phyloP scores from a whole-genome alignment of 2,329 filamentous ascomycete genomes.

The Diaporthe capsici region DNA sequence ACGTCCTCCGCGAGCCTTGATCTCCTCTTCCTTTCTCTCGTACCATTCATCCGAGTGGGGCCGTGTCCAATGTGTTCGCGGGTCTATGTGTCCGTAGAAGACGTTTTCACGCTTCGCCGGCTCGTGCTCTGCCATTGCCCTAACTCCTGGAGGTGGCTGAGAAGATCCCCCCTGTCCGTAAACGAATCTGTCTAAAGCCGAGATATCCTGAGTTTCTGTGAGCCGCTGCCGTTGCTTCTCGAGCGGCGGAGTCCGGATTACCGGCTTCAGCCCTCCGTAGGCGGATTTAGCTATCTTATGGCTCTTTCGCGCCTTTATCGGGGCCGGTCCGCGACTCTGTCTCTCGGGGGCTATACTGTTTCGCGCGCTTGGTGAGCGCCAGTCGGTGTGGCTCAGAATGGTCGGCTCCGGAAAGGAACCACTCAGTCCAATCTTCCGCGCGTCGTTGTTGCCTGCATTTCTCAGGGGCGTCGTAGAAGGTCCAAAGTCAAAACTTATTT shows the following conservation, averaged over 20 bases:
- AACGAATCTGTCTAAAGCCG: constrained; percentile 46
- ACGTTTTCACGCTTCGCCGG: constrained; percentile 42
- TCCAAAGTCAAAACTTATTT: neutral
- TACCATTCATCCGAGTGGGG: constrained; percentile 62
- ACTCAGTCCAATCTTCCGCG: neutral
- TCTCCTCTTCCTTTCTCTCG: constrained; percentile 63
- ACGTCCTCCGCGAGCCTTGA: constrained; percentile 60
- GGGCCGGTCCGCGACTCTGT: constrained; percentile 12
- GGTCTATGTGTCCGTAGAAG: constrained; percentile 64
- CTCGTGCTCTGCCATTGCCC: constrained; percentile 39
- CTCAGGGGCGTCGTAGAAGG: neutral
- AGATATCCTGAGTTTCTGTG: constrained; percentile 30
- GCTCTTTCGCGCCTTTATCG: neutral
- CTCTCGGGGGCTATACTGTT: constrained; percentile 12
- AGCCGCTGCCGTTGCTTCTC: constrained; percentile 39
- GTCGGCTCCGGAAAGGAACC: constrained; percentile 2
- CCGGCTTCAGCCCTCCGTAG: neutral
- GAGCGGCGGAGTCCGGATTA: constrained; percentile 25
- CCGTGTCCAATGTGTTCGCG: constrained; percentile 63
- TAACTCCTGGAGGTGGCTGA: constrained; percentile 43
- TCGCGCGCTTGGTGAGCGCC: constrained; percentile 18
- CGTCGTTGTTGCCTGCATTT: constrained; percentile 10
- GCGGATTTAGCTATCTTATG: constrained; percentile 12
- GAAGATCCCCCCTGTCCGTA: constrained; percentile 47
- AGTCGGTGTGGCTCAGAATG: constrained; percentile 23